Base-by-base conservation (phyloP, 768 basidiomycete species). In the Clitopilus hobsonii region DNA sequence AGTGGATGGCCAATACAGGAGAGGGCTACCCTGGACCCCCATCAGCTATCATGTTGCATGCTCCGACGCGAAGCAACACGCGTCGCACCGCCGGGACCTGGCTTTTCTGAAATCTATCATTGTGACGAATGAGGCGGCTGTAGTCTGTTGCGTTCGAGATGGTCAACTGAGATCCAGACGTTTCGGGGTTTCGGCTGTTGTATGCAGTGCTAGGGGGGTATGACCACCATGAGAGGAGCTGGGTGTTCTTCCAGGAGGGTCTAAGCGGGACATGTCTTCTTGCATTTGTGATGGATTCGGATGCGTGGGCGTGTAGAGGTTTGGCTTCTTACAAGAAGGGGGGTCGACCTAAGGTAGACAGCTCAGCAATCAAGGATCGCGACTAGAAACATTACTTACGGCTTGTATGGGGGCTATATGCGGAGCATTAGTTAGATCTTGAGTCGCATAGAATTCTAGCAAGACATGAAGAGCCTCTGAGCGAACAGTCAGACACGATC, bases 361-460 rank as follows among this genome's bases (percentile, higher is more conserved):
- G n/a, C n/a, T n/a, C n/a, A n/a, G n/a, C n/a, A n/a, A n/a, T n/a
- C n/a, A n/a, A n/a, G n/a, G n/a, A n/a, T n/a, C n/a, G n/a, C n/a
- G n/a, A n/a, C n/a, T n/a, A n/a, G n/a, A n/a, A n/a, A n/a, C n/a
- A n/a, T n/a, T n/a, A 75, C 84, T 56, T 55, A 89, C 86, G 59
- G 70, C 69, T 51, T 71, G 63, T 27, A 89, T 76, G 1, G 74
- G 58, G 24, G 74, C 65, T 29, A 89, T 69, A 65, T 86, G 79
- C 2, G 81, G 73, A 54, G 77, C 75, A 2, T 69, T 67, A 52
- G 74, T 69, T 11, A 71, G 63, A 58, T 87, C 85, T 63, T 88
- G 88, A 0, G 80, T 80, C 14, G 73, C 70, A 66, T 90, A 91
- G 63, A 89, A 90, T 63, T 90, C 88, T 0, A 90, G 71, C 27